phyloP scores from a whole-genome alignment of 2,329 filamentous ascomycete species.

The Xylogone sp. region DNA sequence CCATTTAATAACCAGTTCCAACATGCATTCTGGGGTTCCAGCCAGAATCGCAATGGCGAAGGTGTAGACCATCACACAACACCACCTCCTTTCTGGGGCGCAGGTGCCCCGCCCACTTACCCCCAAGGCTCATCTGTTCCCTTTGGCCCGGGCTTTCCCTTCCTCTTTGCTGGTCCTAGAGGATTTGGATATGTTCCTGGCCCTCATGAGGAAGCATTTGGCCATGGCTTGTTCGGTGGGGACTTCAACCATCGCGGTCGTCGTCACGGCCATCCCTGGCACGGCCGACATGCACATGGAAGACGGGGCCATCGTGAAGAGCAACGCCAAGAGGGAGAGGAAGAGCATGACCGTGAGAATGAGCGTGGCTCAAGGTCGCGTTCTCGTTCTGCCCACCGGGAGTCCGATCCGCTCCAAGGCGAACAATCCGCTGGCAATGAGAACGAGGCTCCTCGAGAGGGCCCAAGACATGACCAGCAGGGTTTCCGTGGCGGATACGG shows the following conservation, averaged over 20 bases:
- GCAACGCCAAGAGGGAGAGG: constrained; percentile 16
- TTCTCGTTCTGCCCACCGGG: constrained; percentile 1
- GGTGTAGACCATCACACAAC: constrained; percentile 22
- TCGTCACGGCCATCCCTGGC: constrained; percentile 8
- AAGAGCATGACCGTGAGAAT: constrained; percentile 11
- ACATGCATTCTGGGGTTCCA: constrained; percentile 25
- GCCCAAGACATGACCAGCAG: not conserved
- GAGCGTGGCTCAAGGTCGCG: constrained; percentile 18
- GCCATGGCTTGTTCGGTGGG: constrained; percentile 14
- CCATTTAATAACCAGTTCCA: constrained; percentile 24
- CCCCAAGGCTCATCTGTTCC: not conserved
- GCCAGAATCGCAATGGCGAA: constrained; percentile 14
- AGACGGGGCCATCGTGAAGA: constrained; percentile 17
- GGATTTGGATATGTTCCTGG: constrained; percentile 16
- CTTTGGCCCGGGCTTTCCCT: not conserved
- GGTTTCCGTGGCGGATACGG: constrained; percentile 1
- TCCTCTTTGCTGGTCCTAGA: constrained; percentile 9
- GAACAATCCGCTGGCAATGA: constrained; percentile 6
- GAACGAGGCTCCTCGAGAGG: constrained; percentile 6
- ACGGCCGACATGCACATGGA: constrained; percentile 1
- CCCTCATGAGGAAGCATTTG: constrained; percentile 14
- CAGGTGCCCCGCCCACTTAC: constrained; percentile 6
- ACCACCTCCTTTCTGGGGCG: constrained; percentile 10
- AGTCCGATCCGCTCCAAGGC: constrained; percentile 5
- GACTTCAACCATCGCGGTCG: constrained; percentile 15